Conservation (phyloP, 2,329 filamentous ascomycete species). For the Thielaviopsis musarum region DNA sequence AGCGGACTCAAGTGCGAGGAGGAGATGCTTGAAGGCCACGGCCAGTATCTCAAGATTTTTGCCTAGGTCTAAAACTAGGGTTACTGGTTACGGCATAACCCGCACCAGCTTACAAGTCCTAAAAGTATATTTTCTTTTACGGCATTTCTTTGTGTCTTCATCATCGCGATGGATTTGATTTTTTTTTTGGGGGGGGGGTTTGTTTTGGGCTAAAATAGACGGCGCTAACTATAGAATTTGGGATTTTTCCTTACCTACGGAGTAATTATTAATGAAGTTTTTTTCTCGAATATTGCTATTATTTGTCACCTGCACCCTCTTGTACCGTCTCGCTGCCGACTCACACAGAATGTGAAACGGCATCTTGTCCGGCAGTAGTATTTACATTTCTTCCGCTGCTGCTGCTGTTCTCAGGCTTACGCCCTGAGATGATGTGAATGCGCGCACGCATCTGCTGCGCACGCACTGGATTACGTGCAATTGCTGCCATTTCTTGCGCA, state of each 20-base stretch:
- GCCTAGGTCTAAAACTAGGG: not conserved
- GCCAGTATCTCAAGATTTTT: slow-evolving; percentile 8
- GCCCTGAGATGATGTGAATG: slow-evolving; percentile 30
- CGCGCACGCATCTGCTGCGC: slow-evolving; percentile 28
- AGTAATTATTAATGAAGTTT: not conserved
- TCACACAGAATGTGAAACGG: not conserved
- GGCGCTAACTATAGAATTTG: not conserved
- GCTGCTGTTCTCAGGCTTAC: slow-evolving; percentile 26
- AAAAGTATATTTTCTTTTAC: too few relatives aligned
- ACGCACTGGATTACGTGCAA: slow-evolving; percentile 29
- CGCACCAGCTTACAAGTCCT: too few relatives aligned
- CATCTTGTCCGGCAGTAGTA: not conserved
- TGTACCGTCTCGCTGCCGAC: not conserved
- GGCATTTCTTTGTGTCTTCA: not conserved
- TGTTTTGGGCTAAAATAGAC: not conserved
- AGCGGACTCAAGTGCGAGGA: slow-evolving; percentile 6
- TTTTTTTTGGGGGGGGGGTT: too few relatives aligned
- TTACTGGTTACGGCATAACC: not conserved
- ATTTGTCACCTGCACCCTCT: not conserved
- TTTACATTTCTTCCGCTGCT: not conserved
- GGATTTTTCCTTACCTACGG: not conserved
- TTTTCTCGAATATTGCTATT: not conserved
- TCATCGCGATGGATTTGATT: not conserved
- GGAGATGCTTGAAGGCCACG: slow-evolving; percentile 5
- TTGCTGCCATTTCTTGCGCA: slow-evolving; percentile 29